Conservation (phyloP, 2,329 filamentous ascomycete genomes). For the Microdochium bolleyi region DNA sequence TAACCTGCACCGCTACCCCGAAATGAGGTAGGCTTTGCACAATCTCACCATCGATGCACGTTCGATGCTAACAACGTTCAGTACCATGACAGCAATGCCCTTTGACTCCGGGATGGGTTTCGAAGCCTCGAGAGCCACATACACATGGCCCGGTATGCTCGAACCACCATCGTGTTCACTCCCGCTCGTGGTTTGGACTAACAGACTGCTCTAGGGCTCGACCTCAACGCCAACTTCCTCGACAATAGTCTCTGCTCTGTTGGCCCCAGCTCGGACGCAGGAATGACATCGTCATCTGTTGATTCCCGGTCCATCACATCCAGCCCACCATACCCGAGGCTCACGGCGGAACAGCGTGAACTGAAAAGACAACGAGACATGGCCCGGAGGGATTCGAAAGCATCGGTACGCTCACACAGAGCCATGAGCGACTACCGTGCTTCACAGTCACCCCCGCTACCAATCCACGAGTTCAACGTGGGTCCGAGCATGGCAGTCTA, state of each 20-base stretch:
- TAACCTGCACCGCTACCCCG: background rate
- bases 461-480: constrained; percentile 31
- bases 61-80: constrained; percentile 6
- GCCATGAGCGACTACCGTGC: constrained; percentile 35
- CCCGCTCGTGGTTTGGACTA: background rate
- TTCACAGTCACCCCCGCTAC: constrained; percentile 30
- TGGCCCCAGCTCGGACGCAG: constrained; percentile 36
- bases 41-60: background rate
- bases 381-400: constrained; percentile 49
- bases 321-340: constrained; percentile 45
- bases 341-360: constrained; percentile 54
- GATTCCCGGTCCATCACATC: constrained; percentile 45
- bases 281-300: constrained; percentile 38
- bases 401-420: constrained; percentile 40
- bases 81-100: constrained; percentile 36
- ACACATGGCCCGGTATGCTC: constrained; percentile 39
- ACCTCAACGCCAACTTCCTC: constrained; percentile 28
- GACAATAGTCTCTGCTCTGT: constrained; percentile 39
- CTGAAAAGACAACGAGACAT: constrained; percentile 54
- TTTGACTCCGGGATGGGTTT: constrained; percentile 44
- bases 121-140: constrained; percentile 38
- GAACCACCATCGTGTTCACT: constrained; percentile 7
- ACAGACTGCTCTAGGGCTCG: constrained; percentile 16
- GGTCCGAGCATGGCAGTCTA: constrained; percentile 40
- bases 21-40: background rate